These are phyloP conservation scores for Mortierella sp. DNA, from an alignment of 371 early-diverging fungal genomes.

Conservation along the genomic window DNA sequence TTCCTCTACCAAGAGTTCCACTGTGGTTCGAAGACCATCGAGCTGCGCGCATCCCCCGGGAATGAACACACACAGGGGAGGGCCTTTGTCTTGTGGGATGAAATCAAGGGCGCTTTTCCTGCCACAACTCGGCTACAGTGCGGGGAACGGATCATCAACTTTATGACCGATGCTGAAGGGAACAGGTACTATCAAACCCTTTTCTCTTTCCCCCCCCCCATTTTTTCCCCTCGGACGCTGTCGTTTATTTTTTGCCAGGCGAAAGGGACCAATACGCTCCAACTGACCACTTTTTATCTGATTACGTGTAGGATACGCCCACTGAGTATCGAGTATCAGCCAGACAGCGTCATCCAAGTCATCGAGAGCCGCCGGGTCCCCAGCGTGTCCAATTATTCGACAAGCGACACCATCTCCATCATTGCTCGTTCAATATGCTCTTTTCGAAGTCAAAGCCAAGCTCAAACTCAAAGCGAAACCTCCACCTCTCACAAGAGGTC, in stretches of 20 bases:
- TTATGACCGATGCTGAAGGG: conserved; percentile 17
- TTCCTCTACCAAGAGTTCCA: conserved; percentile 16
- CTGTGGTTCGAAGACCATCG: conserved; percentile 5
- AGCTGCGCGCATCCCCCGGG: conserved; percentile 20
- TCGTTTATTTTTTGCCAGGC: too few relatives aligned
- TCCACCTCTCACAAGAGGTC: too few relatives aligned
- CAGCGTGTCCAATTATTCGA: too few relatives aligned
- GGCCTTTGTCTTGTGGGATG: conserved; percentile 25
- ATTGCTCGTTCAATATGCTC: too few relatives aligned
- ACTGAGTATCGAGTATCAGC: background rate
- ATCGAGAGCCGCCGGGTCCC: background rate
- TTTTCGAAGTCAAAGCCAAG: too few relatives aligned
- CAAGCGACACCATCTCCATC: too few relatives aligned
- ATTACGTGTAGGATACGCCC: background rate
- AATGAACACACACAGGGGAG: conserved; percentile 9
- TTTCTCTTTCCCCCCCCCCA: background rate
- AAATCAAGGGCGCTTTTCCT: conserved; percentile 24
- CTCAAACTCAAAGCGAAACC: too few relatives aligned
- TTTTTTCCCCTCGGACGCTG: too few relatives aligned
- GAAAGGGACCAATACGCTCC: too few relatives aligned
- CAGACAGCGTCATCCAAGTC: background rate
- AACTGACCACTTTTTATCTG: too few relatives aligned
- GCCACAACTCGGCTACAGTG: conserved; percentile 10
- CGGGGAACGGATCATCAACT: conserved; percentile 15
- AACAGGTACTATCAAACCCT: conserved; percentile 9